Conservation (phyloP, 2,329 filamentous ascomycete species). For the Pleoardoris graminearum region DNA sequence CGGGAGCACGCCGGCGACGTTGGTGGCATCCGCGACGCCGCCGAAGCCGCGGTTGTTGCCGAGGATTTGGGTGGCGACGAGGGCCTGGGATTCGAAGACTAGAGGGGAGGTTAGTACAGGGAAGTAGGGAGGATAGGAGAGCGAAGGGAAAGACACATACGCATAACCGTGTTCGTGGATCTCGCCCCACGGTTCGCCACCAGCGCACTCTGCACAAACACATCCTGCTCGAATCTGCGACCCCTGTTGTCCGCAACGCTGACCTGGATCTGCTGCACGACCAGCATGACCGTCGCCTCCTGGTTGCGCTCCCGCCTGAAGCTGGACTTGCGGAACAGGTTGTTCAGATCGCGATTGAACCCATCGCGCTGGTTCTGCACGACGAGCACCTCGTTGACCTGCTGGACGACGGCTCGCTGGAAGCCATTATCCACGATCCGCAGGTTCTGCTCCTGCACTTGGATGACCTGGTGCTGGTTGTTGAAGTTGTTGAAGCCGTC, state of each 20-base stretch:
- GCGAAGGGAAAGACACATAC: constrained; percentile 14
- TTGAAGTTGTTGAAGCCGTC: constrained; percentile 38
- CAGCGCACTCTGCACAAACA: constrained; percentile 35
- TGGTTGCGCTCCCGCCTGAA: constrained; percentile 26
- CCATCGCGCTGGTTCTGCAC: constrained; percentile 35
- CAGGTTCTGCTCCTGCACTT: constrained; percentile 33
- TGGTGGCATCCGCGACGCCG: constrained; percentile 4
- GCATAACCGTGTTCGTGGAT: constrained; percentile 33
- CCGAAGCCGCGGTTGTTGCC: constrained; percentile 16
- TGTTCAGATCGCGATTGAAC: constrained; percentile 36
- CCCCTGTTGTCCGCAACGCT: constrained; percentile 30
- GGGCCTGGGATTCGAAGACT: constrained; percentile 31
- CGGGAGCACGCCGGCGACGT: constrained; percentile 15
- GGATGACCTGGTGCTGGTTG: constrained; percentile 33
- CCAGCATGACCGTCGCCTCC: constrained; percentile 30
- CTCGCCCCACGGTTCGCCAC: constrained; percentile 34
- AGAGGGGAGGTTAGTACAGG: too few relatives aligned
- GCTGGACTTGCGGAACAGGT: constrained; percentile 37
- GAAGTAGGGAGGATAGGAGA: too few relatives aligned
- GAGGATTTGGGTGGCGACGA: constrained; percentile 35
- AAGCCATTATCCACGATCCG: constrained; percentile 30
- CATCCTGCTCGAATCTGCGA: constrained; percentile 24
- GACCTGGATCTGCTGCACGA: constrained; percentile 38
- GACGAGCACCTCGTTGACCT: constrained; percentile 34
- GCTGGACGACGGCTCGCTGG: constrained; percentile 30